phyloP scores from a whole-genome alignment of 2,329 filamentous ascomycete species.

The Epicoccum nigrum region DNA sequence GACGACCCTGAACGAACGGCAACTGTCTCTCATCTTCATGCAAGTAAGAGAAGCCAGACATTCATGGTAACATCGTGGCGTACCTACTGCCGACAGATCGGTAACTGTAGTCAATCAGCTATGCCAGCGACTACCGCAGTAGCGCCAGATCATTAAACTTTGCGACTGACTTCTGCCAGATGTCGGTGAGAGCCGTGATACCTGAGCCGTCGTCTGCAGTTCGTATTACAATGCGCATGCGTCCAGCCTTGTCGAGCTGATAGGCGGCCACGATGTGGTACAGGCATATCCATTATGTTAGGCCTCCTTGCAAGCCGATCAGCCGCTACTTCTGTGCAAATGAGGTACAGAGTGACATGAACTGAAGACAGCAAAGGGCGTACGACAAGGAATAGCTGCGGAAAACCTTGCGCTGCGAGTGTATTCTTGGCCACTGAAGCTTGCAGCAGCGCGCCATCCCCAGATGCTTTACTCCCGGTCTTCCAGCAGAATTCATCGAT shows the following conservation, averaged over 20 bases:
- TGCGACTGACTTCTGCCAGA: constrained; percentile 3
- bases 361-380: too few relatives aligned
- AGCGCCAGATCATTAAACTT: neutral
- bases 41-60: constrained; percentile 21
- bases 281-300: neutral
- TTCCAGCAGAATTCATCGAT: too few relatives aligned
- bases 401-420: too few relatives aligned
- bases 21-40: constrained; percentile 15
- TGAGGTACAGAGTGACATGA: too few relatives aligned
- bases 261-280: neutral
- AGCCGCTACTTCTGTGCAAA: neutral
- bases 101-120: constrained; percentile 12
- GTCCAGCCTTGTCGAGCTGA: neutral
- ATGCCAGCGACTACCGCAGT: neutral
- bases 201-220: constrained; percentile 2
- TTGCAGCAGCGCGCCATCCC: too few relatives aligned
- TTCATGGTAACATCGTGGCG: constrained; percentile 36
- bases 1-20: neutral
- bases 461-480: too few relatives aligned
- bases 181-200: neutral
- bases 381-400: too few relatives aligned
- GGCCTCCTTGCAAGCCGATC: neutral
- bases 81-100: constrained; percentile 12
- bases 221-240: neutral
- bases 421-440: too few relatives aligned